Conservation (phyloP, 768 basidiomycete species). For the Myochromella boudieri region DNA sequence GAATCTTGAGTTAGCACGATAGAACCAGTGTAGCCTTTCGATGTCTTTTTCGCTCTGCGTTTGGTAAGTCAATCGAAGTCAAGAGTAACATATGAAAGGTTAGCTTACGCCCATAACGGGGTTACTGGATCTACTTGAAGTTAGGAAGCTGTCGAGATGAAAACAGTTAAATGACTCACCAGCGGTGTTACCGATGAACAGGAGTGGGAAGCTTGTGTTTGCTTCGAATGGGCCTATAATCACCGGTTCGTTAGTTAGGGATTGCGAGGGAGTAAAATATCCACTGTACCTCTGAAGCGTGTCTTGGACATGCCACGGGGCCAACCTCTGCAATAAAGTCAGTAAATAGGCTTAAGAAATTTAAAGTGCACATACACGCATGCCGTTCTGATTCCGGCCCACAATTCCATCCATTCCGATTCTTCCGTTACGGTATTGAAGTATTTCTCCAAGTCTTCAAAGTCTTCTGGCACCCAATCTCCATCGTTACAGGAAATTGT, state of each 20-base stretch:
- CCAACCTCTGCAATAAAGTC: slow-evolving; percentile 21
- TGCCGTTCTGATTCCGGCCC: slow-evolving; percentile 24
- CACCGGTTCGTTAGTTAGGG: no score
- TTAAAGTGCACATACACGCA: slow-evolving; percentile 28
- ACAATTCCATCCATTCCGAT: slow-evolving; percentile 31
- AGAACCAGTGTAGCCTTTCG: slow-evolving; percentile 33
- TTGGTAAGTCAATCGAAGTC: no score
- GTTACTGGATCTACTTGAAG: slow-evolving; percentile 22
- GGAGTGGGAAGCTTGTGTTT: slow-evolving; percentile 31
- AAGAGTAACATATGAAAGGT: no score
- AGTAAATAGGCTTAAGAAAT: neutral
- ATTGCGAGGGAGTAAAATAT: no score
- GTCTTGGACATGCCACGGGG: slow-evolving; percentile 20
- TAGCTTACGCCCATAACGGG: slow-evolving; percentile 23
- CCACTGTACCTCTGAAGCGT: slow-evolving; percentile 21
- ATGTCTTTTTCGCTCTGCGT: slow-evolving; percentile 38
- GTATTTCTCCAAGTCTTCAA: slow-evolving; percentile 28
- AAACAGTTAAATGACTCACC: slow-evolving; percentile 12
- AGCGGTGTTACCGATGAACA: slow-evolving; percentile 25
- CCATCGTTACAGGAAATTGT: slow-evolving; percentile 38
- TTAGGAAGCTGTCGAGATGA: neutral
- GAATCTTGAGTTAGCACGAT: slow-evolving; percentile 43
- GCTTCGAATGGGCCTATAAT: slow-evolving; percentile 25
- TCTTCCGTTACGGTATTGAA: slow-evolving; percentile 21
- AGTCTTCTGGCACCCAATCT: slow-evolving; percentile 23